phyloP scores from a whole-genome alignment of 2,329 filamentous ascomycete genomes.

The Ascocoryne sarcoides region DNA sequence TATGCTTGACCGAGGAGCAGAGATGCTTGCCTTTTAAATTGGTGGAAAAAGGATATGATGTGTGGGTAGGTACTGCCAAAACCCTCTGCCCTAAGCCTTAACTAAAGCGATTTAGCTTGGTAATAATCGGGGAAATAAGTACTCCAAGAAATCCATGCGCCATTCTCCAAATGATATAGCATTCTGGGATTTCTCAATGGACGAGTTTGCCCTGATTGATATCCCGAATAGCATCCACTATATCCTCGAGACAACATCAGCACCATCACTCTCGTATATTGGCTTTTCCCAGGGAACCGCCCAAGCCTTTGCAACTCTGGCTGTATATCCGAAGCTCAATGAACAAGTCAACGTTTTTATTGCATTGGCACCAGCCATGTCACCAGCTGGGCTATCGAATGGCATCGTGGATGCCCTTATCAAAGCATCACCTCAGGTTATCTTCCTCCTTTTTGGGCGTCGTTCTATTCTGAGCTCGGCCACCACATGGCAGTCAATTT shows the following conservation, averaged over 20 bases:
- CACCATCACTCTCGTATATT: constrained; percentile 84
- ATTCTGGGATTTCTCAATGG: constrained; percentile 98
- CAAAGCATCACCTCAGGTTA: constrained; percentile 84
- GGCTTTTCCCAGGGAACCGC: constrained; percentile 97
- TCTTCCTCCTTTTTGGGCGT: constrained; percentile 88
- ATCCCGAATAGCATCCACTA: constrained; percentile 93
- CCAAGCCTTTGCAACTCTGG: constrained; percentile 88
- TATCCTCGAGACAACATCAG: constrained; percentile 73
- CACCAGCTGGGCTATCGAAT: constrained; percentile 81
- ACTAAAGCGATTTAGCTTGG: constrained; percentile 66
- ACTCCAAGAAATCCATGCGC: constrained; percentile 87
- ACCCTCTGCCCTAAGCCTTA: too few species aligned
- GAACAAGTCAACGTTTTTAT: constrained; percentile 94
- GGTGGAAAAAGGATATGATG: constrained; percentile 87
- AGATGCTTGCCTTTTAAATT: constrained; percentile 82
- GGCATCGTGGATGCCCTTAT: constrained; percentile 87
- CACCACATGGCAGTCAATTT: constrained; percentile 93
- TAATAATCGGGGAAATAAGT: constrained; percentile 98
- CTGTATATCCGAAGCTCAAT: constrained; percentile 87
- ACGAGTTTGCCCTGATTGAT: constrained; percentile 96
- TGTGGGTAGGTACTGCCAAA: constrained; percentile 60
- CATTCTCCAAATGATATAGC: constrained; percentile 62
- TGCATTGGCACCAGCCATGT: constrained; percentile 92
- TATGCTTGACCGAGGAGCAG: constrained; percentile 79
- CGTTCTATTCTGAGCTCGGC: constrained; percentile 86